Evolutionary conservation across 2,329 filamentous ascomycete genomes (phyloP).

Genomic region (Trematosphaeria pertusa): DNA sequence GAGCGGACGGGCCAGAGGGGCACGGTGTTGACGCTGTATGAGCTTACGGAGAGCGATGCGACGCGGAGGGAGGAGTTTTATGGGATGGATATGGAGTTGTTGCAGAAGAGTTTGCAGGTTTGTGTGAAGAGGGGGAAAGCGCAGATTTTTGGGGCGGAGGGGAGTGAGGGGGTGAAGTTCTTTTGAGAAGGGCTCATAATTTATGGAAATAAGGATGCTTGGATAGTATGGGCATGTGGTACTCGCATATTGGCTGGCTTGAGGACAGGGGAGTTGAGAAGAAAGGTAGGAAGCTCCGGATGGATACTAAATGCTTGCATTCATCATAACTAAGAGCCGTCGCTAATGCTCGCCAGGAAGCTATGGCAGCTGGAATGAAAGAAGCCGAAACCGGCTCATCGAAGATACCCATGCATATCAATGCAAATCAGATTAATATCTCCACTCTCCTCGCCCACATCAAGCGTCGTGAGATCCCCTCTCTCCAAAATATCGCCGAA

Average conservation of each 20-base stretch:
- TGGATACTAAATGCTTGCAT: too few relatives aligned
- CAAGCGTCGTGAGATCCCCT: not conserved
- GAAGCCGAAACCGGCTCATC: not conserved
- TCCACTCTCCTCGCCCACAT: not conserved
- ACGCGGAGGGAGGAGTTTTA: slow-evolving; percentile 75
- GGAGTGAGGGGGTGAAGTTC: slow-evolving; percentile 90
- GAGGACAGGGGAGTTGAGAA: too few relatives aligned
- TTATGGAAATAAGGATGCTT: too few relatives aligned
- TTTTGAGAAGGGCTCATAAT: slow-evolving; percentile 70
- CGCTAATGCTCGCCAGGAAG: slow-evolving; percentile 4
- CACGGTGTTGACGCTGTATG: slow-evolving; percentile 88
- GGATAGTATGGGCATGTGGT: too few relatives aligned
- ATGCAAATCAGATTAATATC: slow-evolving; percentile 4
- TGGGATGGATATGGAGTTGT: slow-evolving; percentile 83
- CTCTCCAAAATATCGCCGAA: slow-evolving; percentile 15
- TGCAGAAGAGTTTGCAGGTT: slow-evolving; percentile 79
- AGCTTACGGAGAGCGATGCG: slow-evolving; percentile 86
- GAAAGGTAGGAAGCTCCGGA: too few relatives aligned
- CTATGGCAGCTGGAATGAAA: not conserved
- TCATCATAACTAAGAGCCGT: not conserved
- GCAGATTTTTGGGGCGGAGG: slow-evolving; percentile 87
- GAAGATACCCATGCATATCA: slow-evolving; percentile 6
- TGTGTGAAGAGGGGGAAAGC: slow-evolving; percentile 91
- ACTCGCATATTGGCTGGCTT: too few relatives aligned
- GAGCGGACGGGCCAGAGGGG: slow-evolving; percentile 90